A percentile compares a stretch with the other conserved stretches of the same genome.
phyloP scores from a whole-genome alignment of 2,329 filamentous ascomycete genomes.

The Phialemonium atrogriseum region DNA sequence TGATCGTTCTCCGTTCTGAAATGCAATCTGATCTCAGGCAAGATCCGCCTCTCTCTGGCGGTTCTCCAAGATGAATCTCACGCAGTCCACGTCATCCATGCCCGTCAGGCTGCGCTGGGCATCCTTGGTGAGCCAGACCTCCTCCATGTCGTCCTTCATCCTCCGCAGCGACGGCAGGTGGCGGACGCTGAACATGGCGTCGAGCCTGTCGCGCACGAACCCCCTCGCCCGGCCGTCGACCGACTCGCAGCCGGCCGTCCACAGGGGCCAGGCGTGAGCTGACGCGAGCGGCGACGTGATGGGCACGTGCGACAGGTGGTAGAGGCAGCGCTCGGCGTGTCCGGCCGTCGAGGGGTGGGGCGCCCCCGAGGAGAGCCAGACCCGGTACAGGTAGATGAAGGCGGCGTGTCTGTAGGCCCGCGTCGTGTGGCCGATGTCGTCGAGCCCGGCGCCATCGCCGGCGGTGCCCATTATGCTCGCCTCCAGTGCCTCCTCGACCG shows the following conservation, averaged over 20 bases:
- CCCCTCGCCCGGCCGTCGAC: conserved; percentile 14
- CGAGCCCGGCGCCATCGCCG: conserved; percentile 5
- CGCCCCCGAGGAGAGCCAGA: conserved; percentile 16
- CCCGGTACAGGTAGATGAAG: conserved; percentile 21
- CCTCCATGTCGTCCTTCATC: conserved; percentile 19
- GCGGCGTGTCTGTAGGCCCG: conserved; percentile 22
- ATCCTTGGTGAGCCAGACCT: conserved; percentile 22
- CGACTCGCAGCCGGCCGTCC: conserved; percentile 23
- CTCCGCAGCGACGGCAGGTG: conserved; percentile 19
- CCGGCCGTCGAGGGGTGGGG: conserved; percentile 12
- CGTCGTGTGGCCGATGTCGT: conserved; percentile 16
- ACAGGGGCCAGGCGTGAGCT: conserved; percentile 21
- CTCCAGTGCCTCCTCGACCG: no score
- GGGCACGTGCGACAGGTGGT: conserved; percentile 15
- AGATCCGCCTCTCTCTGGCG: no score
- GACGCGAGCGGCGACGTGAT: conserved; percentile 19
- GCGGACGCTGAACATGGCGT: conserved; percentile 18
- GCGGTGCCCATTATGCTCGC: no score
- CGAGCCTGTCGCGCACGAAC: conserved; percentile 15
- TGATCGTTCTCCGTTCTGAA: no score
- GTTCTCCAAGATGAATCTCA: no score
- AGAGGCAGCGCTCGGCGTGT: conserved; percentile 17
- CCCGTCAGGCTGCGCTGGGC: conserved; percentile 16
- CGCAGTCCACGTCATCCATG: conserved; percentile 21
- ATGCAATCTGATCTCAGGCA: no score